Percentiles rank a stretch among this genome's conserved stretches.
phyloP scores from a whole-genome alignment of 805 yeast genomes.

The Brettanomyces naardenensis region DNA sequence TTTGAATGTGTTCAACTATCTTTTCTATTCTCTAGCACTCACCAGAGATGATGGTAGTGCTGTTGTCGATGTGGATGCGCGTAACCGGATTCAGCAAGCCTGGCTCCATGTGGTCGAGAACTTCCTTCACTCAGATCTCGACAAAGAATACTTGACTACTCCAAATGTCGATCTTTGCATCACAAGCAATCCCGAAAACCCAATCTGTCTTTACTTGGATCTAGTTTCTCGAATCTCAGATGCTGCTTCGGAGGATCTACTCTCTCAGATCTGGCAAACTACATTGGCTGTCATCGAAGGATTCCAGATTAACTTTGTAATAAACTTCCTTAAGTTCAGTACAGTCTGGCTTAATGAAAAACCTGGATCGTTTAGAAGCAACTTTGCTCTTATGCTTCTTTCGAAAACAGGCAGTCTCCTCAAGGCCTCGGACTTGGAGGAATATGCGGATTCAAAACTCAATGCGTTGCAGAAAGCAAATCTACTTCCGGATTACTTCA shows the following conservation, averaged over 20 bases:
- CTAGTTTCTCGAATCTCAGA: conserved; percentile 26
- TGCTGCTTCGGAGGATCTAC: conserved; percentile 8
- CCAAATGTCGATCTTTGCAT: conserved; percentile 39
- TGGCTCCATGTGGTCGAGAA: conserved; percentile 32
- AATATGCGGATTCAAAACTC: neutral
- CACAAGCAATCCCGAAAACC: conserved; percentile 31
- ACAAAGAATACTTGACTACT: conserved; percentile 10
- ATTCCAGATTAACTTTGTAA: conserved; percentile 18
- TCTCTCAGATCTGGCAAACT: conserved; percentile 18
- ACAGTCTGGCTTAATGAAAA: conserved; percentile 13
- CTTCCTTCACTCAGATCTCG: conserved; percentile 19
- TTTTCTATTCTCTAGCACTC: conserved; percentile 21
- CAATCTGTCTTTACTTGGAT: conserved; percentile 31
- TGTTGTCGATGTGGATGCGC: conserved; percentile 13
- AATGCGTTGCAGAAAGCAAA: neutral
- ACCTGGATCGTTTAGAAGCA: conserved; percentile 12
- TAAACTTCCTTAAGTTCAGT: conserved; percentile 15
- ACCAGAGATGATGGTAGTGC: conserved; percentile 14
- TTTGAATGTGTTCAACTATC: conserved; percentile 35
- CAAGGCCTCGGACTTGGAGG: neutral
- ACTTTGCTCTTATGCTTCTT: conserved; percentile 13
- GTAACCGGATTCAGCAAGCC: conserved; percentile 27
- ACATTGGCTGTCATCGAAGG: conserved; percentile 20
- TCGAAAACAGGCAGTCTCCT: neutral
- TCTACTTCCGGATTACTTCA: conserved; percentile 1